Conservation (phyloP, 805 yeast genomes). For the Alloascoidea hylecoeti region DNA sequence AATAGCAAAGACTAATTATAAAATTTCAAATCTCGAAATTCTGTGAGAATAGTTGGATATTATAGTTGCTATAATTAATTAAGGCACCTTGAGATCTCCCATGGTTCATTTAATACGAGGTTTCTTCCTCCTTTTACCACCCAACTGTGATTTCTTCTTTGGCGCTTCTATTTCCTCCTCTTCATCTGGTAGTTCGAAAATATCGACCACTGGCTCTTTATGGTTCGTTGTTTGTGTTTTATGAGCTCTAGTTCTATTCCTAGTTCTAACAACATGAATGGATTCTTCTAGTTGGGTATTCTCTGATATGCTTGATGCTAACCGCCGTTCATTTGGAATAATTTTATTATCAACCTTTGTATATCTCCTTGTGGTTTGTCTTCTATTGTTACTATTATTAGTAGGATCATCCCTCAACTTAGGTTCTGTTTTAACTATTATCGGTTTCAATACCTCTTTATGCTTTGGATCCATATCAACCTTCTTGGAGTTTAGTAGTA, state of each 20-base stretch:
- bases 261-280: neutral
- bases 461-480: neutral
- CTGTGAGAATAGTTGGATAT: too few relatives aligned
- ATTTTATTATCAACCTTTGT: neutral
- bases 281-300: too few relatives aligned
- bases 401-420: neutral
- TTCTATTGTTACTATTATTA: neutral
- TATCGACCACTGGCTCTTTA: neutral
- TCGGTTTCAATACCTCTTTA: neutral
- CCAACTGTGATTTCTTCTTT: neutral
- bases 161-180: neutral
- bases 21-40: too few relatives aligned
- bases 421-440: neutral
- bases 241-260: neutral
- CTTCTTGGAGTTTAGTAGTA: neutral
- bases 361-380: neutral
- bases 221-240: neutral
- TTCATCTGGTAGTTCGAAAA: slow-evolving; percentile 1
- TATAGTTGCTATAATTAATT: too few relatives aligned
- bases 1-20: too few relatives aligned
- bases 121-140: neutral
- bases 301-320: neutral
- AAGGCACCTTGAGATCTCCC: too few relatives aligned
- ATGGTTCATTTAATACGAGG: neutral
- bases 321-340: neutral